These are phyloP conservation scores for Ophiognomonia clavigignenti-juglandacearum DNA, from an alignment of 2,329 filamentous ascomycete genomes.

Conservation along the genomic window DNA sequence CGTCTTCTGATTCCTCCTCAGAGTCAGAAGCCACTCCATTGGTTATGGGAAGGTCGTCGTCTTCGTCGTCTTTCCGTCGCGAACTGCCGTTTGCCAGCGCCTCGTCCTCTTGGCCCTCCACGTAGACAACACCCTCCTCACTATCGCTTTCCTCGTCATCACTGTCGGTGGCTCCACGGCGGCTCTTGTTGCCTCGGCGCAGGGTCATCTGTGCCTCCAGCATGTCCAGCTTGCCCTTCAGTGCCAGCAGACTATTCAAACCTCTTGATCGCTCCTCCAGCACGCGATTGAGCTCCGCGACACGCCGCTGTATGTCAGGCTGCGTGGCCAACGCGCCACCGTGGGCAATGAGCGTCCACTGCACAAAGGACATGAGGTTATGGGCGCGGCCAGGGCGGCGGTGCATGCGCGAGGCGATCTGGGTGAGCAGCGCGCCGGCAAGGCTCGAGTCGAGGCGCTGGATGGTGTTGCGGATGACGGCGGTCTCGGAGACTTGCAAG, in stretches of 20 bases:
- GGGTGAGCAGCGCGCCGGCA: slow-evolving; percentile 72
- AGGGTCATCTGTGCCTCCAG: slow-evolving; percentile 84
- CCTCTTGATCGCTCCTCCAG: slow-evolving; percentile 81
- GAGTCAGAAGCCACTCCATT: slow-evolving; percentile 55
- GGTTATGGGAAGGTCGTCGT: slow-evolving; percentile 52
- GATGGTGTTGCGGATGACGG: slow-evolving; percentile 81
- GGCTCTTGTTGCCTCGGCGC: slow-evolving; percentile 54
- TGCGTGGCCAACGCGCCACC: slow-evolving; percentile 86
- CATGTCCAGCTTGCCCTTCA: slow-evolving; percentile 96
- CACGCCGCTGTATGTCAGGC: slow-evolving; percentile 72
- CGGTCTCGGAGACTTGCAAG: slow-evolving; percentile 71
- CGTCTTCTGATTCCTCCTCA: slow-evolving; percentile 53
- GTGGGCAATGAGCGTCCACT: slow-evolving; percentile 89
- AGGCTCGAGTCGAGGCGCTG: slow-evolving; percentile 83
- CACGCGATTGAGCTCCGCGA: slow-evolving; percentile 78
- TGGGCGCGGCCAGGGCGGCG: slow-evolving; percentile 83
- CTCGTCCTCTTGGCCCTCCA: slow-evolving; percentile 72
- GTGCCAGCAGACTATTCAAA: slow-evolving; percentile 72
- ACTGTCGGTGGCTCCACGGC: slow-evolving; percentile 35
- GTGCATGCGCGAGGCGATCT: slow-evolving; percentile 82
- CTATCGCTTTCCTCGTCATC: slow-evolving; percentile 54
- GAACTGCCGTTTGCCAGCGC: slow-evolving; percentile 30
- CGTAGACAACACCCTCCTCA: slow-evolving; percentile 75
- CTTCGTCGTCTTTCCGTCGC: slow-evolving; percentile 47
- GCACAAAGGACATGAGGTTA: slow-evolving; percentile 89